These are phyloP conservation scores for Fusarium napiforme DNA, from an alignment of 2,329 filamentous ascomycete genomes.

Conservation along the genomic window DNA sequence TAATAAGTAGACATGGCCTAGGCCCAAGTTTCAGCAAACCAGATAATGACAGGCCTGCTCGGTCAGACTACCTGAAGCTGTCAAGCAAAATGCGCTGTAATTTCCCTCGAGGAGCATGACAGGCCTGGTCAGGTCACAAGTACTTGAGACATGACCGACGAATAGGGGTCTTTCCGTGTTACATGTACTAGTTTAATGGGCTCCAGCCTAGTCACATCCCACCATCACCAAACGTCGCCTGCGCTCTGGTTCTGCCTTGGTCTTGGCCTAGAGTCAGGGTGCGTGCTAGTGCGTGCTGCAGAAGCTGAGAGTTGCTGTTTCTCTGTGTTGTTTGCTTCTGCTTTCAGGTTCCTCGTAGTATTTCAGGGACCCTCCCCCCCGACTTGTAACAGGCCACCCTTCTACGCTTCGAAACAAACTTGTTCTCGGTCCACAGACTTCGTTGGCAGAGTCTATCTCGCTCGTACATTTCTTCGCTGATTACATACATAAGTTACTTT, in stretches of 20 bases:
- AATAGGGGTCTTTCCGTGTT: constrained; percentile 15
- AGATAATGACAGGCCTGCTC: constrained; percentile 29
- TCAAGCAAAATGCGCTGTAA: constrained; percentile 37
- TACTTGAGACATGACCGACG: constrained; percentile 33
- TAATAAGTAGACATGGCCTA: constrained; percentile 12
- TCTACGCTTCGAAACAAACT: constrained; percentile 38
- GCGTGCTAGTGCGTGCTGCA: constrained; percentile 13
- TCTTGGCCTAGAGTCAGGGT: constrained; percentile 11
- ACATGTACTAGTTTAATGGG: constrained; percentile 33
- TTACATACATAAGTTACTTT: constrained; percentile 21
- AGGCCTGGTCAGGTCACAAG: constrained; percentile 32
- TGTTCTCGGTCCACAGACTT: constrained; percentile 53
- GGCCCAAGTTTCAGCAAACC: constrained; percentile 26
- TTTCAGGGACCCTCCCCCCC: constrained; percentile 40
- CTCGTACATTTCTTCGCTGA: constrained; percentile 40
- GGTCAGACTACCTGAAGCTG: constrained; percentile 34
- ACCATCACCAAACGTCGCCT: constrained; percentile 27
- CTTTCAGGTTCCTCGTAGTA: constrained; percentile 26
- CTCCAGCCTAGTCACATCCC: constrained; percentile 22
- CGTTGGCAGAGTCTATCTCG: constrained; percentile 66
- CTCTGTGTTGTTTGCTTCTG: constrained; percentile 34
- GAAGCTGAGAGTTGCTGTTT: constrained; percentile 20
- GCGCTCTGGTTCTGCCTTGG: constrained; percentile 14
- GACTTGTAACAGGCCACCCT: constrained; percentile 25
- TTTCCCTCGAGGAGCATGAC: constrained; percentile 30